Base-by-base conservation (phyloP, 306 rosid species). In the Acacia crassicarpa region DNA sequence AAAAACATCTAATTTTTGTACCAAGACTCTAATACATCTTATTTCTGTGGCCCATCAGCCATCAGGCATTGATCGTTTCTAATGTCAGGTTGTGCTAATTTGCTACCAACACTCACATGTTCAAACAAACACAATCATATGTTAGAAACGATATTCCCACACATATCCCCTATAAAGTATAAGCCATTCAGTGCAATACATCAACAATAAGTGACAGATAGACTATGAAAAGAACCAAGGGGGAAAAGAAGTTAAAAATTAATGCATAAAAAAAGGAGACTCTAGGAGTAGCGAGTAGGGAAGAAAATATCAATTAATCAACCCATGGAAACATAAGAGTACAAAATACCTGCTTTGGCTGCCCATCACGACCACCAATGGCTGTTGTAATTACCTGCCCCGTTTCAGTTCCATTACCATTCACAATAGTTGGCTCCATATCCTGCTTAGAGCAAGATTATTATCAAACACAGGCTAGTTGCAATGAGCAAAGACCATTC, bases 381-480 rank as follows among this genome's bases (percentile, higher is more conserved):
- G 93, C 88, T 20, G 97, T 92, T 15, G 94, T 85, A 78, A 94
- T 94, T 79, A 94, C 84, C 84, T 94, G 97, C 62, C 98, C 98
- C 8, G 97, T 82, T 86, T 94, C 98, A 59, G 97, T 87, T 78
- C 97, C 97, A 82, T 90, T 88, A 41, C 98, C 94, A 78, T 77
- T 91, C 81, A 92, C 87, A 25, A 89, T 17, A 78, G 85, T 72
- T 74, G 94, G 86, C 84, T 90, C 98, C 78, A 87, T 61, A 49
- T 92, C 97, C 98, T 94, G 83, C 80, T 78, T 32, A 53, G 30
- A 78, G 72, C 67, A 86, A 82, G 76, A 45, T 23, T 32, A 61
- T 20, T 12, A 53, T 27, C 67, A 75, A 69, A 75, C 41, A 68
- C 33, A 19, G 81, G 65, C 17, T 13, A 5, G 45, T n/a, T 9